Evolutionary conservation across 2,329 filamentous ascomycete genomes (phyloP), one percentile per base, ranked within the genome.

Genomic region (Geosmithia flava): DNA sequence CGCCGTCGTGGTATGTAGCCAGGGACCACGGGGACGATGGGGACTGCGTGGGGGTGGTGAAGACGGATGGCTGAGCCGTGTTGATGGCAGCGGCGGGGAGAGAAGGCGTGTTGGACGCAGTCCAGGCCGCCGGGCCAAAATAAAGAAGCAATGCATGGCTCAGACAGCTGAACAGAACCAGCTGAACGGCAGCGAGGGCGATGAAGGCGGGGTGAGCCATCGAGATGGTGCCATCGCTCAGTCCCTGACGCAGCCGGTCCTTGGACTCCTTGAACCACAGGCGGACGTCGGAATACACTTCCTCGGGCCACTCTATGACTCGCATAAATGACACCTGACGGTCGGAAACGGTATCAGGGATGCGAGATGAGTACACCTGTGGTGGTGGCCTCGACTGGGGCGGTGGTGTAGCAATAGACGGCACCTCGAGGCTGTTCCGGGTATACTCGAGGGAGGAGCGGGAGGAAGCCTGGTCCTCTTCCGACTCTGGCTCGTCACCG

Each of bases 401-500:
- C 15, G 33, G 15, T 11, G 63, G 62, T 4, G 63, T 62, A n/a
- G 56, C 53, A 23, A 67, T 60, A 23, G 67, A 69, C 4, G 71
- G 71, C 37, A 62, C 69, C 45, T 62, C 62, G 42, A 75, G 66
- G 47, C 65, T 68, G 54, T 74, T 62, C 44, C 74, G 70, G 20
- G 71, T 69, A 52, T 76, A 76, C 48, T 68, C 64, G 23, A 75
- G 66, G 20, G 72, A 74, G 11, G 59, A 58, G 49, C 59, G 54
- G 50, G 65, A 67, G 23, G 62, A 62, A 7, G 58, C 62, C 20
- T 66, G 65, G 17, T 69, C 67, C 33, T 37, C 33, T 23, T 74
- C 69, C 4, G 55, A 52, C 20, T 53, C 48, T 7, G 48, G 20
- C 3, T 42, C 15, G 13, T 20, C 6, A n/a, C n/a, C n/a, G 13